Percentiles rank a stretch among this genome's conserved stretches.
These are phyloP conservation scores for Globisporangium irregulare DNA, from an alignment of 352 stramenopile species.

Conservation along the genomic window DNA sequence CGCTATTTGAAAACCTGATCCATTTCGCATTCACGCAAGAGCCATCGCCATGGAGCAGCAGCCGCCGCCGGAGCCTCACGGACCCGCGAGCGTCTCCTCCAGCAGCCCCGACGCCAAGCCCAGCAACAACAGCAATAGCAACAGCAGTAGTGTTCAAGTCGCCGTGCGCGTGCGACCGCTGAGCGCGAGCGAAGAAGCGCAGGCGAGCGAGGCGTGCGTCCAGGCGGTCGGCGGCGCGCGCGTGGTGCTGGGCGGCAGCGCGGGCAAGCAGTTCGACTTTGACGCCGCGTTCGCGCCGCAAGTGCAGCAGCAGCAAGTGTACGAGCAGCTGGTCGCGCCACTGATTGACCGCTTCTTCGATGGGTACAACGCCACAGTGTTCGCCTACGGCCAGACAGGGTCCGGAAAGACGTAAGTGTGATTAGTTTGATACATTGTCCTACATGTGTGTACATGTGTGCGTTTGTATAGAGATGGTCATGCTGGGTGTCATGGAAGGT, in stretches of 20 bases:
- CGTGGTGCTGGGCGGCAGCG: conserved; percentile 31
- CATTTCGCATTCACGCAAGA: not conserved
- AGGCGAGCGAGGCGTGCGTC: conserved; percentile 40
- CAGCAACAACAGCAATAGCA: not conserved
- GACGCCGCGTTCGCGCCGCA: conserved; percentile 66
- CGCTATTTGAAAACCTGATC: conserved; percentile 1
- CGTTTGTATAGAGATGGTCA: not conserved
- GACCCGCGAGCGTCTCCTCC: not conserved
- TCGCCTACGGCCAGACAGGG: conserved; percentile 94
- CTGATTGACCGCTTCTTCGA: conserved; percentile 88
- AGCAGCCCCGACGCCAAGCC: not conserved
- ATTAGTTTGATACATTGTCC: not conserved
- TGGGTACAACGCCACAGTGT: conserved; percentile 94
- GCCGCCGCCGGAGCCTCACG: not conserved
- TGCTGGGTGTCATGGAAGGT: not conserved
- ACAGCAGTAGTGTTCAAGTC: conserved; percentile 39
- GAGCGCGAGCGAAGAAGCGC: conserved; percentile 34
- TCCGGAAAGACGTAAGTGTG: conserved; percentile 64
- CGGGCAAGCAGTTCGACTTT: conserved; percentile 67
- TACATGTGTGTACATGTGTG: not conserved
- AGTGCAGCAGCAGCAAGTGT: conserved; percentile 37
- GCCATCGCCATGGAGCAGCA: not conserved
- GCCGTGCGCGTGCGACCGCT: conserved; percentile 52
- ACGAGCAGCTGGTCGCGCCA: conserved; percentile 44
- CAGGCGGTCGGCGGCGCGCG: conserved; percentile 13